These are phyloP conservation scores for Colletotrichum liriopes DNA, from an alignment of 2,329 filamentous ascomycete genomes.

Conservation along the genomic window DNA sequence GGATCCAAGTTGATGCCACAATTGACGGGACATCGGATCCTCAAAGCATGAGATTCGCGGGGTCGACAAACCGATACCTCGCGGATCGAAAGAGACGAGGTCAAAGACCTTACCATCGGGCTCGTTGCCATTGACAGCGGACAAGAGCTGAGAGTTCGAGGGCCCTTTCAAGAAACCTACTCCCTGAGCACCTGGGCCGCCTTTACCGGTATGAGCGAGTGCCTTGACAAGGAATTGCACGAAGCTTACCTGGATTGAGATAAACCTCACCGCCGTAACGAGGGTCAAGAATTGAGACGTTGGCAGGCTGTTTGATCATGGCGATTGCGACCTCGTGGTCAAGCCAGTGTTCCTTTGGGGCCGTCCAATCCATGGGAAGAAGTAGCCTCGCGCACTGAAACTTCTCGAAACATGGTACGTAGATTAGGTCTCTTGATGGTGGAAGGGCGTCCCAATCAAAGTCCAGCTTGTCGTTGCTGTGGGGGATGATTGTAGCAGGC, in stretches of 20 bases:
- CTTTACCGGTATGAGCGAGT: background rate
- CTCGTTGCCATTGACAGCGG: conserved; percentile 8
- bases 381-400: conserved; percentile 59
- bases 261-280: conserved; percentile 60
- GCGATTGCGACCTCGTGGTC: conserved; percentile 55
- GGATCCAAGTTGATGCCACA: conserved; percentile 16
- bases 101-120: conserved; percentile 60
- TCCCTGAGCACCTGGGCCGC: conserved; percentile 13
- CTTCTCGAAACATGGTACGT: conserved; percentile 56
- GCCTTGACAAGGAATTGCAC: too few relatives aligned
- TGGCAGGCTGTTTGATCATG: conserved; percentile 58
- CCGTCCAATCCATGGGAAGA: conserved; percentile 60
- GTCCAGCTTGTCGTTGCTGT: background rate
- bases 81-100: conserved; percentile 63
- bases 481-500: background rate
- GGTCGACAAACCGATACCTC: conserved; percentile 53
- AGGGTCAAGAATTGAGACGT: conserved; percentile 53
- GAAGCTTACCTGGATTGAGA: conserved; percentile 56
- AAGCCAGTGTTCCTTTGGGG: conserved; percentile 42
- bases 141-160: background rate
- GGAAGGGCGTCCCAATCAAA: conserved; percentile 56
- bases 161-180: background rate
- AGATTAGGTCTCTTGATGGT: conserved; percentile 54
- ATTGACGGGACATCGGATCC: conserved; percentile 6
- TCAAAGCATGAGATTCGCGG: conserved; percentile 21